Percentiles rank a stretch among this genome's conserved stretches.
These are phyloP conservation scores for Verticillium dahliae DNA, from an alignment of 2,329 filamentous ascomycete genomes.

Conservation along the genomic window DNA sequence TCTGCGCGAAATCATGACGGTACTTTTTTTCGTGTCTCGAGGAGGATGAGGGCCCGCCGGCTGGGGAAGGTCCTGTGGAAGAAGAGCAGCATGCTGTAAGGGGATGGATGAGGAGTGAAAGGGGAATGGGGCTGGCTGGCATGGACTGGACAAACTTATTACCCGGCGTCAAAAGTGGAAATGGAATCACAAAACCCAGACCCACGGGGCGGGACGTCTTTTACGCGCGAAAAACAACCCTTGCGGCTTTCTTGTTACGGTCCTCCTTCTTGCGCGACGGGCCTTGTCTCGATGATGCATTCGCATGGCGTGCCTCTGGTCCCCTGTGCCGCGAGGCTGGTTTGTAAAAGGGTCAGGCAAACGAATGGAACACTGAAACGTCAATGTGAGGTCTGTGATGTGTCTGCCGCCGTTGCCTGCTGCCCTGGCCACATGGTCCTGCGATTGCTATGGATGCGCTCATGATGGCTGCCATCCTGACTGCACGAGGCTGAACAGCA, in stretches of 20 bases:
- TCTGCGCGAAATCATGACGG: background rate
- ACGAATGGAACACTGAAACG: conserved; percentile 45
- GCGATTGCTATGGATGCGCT: too few relatives aligned
- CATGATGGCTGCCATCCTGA: too few relatives aligned
- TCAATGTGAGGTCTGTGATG: conserved; percentile 13
- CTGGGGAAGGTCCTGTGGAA: background rate
- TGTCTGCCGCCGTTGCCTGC: background rate
- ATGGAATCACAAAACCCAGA: background rate
- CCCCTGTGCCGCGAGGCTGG: conserved; percentile 31
- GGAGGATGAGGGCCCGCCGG: background rate
- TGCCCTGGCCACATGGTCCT: too few relatives aligned
- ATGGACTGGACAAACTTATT: conserved; percentile 11
- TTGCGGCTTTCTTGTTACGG: background rate
- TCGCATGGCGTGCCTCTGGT: conserved; percentile 37
- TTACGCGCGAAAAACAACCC: background rate
- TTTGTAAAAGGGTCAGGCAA: conserved; percentile 41
- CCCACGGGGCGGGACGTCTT: background rate
- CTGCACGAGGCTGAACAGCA: too few relatives aligned
- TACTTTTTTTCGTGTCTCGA: background rate
- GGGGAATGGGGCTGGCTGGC: conserved; percentile 21
- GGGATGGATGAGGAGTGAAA: conserved; percentile 10
- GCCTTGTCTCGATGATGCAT: conserved; percentile 28
- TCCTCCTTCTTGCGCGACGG: background rate
- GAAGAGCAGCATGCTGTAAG: conserved; percentile 2
- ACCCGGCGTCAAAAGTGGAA: conserved; percentile 1